Conservation (phyloP, 2,329 filamentous ascomycete species). For the Microcyclospora pomicola region DNA sequence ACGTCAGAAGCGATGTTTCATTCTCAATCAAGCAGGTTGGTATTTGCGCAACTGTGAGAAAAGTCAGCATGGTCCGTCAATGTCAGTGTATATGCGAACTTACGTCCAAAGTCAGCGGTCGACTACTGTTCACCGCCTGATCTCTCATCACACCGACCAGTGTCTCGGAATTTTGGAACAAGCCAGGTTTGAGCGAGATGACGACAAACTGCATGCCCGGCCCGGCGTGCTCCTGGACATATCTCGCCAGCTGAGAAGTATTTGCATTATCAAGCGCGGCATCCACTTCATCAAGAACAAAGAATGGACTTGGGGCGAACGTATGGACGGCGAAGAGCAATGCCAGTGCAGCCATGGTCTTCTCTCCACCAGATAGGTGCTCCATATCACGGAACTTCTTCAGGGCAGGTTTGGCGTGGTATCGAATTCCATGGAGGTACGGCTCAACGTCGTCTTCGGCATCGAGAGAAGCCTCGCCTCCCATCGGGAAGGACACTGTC, state of each 20-base stretch:
- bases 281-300: constrained; percentile 95
- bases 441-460: constrained; percentile 95
- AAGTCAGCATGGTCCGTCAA: constrained; percentile 2
- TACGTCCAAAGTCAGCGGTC: constrained; percentile 87
- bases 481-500: constrained; percentile 81
- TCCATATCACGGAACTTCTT: constrained; percentile 99
- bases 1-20: too few species aligned
- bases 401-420: constrained; percentile 95
- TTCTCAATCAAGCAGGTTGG: too few species aligned
- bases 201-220: constrained; percentile 99
- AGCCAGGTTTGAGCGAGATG: constrained; percentile 84
- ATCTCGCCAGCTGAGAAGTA: constrained; percentile 89
- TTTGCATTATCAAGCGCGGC: constrained; percentile 97
- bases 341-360: constrained; percentile 96
- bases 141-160: constrained; percentile 92
- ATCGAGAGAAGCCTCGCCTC: constrained; percentile 75
- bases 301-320: constrained; percentile 91
- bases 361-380: constrained; percentile 90
- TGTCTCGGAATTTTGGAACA: constrained; percentile 95
- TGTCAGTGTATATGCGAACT: constrained; percentile 32
- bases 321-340: constrained; percentile 92
- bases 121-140: constrained; percentile 82
- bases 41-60: constrained; percentile 21
- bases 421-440: constrained; percentile 90
- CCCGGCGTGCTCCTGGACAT: constrained; percentile 83